Base-by-base conservation (phyloP, 345 rosid genomes). In the Pugionium dolabratum region DNA sequence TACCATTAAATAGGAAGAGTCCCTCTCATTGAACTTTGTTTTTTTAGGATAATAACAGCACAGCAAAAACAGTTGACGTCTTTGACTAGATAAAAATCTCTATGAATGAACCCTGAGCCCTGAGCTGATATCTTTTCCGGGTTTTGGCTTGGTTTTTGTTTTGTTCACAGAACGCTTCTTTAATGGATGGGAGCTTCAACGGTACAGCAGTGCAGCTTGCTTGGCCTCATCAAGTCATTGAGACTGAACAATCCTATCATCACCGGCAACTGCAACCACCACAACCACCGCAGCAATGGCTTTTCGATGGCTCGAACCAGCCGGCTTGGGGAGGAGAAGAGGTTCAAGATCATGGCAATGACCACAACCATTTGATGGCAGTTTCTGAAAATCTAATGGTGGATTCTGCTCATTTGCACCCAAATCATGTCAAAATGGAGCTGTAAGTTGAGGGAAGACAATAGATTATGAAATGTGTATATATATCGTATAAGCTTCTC, bases 281-380 rank as follows among this genome's bases (percentile, higher is more conserved):
- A 62, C 86, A 78, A 7, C 84, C 60, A 75, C 86, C 77, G 42
- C 96, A 79, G 46, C 91, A 86, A 69, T 89, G 90, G 91, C 83
- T 78, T 43, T 56, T 62, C 39, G 90, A 87, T 47, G 78, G 81
- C 10, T 62, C 80, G 62, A 82, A 81, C 64, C 99, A 79, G 66
- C 86, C 79, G 2, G 66, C 74, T 67, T 91, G 91, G 96, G 87
- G 79, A 67, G 76, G 81, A 77, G 94, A 84, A 79, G 91, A 85
- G 57, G 85, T 83, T 80, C 90, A 90, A 25, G 79, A 61, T 41
- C 66, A 88, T 73, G 86, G 95, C 37, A 82, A 84, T 28, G 96
- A 80, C 66, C 78, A 62, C 46, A 63, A 28, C 54, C 32, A 11
- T 40, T 60, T 59, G 69, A 58, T 54, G 66, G 52, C 37, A 4